phyloP scores from a whole-genome alignment of 2,329 filamentous ascomycete species.

The Neocatenulostroma microsporum region DNA sequence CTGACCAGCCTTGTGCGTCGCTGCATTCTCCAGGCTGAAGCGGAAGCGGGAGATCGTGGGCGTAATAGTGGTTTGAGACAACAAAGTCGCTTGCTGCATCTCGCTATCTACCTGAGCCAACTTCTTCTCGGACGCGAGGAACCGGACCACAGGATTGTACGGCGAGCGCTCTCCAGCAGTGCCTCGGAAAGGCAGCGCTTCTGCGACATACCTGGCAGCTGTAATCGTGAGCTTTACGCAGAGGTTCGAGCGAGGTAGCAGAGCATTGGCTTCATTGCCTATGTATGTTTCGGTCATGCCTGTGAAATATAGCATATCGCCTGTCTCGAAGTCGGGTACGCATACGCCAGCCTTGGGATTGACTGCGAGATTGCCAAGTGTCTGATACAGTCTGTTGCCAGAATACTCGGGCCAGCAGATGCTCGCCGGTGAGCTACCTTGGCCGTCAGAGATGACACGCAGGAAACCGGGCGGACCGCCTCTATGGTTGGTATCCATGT shows the following conservation, averaged over 20 bases:
- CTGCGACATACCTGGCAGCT: constrained; percentile 54
- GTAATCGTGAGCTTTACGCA: constrained; percentile 60
- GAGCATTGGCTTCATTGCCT: constrained; percentile 51
- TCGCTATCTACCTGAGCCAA: constrained; percentile 8
- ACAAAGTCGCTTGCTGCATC: constrained; percentile 46
- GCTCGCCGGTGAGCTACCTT: constrained; percentile 33
- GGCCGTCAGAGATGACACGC: constrained; percentile 53
- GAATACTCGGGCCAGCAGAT: constrained; percentile 77
- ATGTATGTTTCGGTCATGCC: constrained; percentile 60
- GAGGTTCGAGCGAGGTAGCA: constrained; percentile 64
- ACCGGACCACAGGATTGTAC: constrained; percentile 69
- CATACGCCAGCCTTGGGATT: constrained; percentile 62
- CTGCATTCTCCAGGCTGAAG: constrained; percentile 41
- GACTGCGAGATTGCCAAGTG: constrained; percentile 64
- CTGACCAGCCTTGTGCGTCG: constrained; percentile 60
- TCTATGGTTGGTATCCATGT: constrained; percentile 79
- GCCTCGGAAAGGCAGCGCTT: constrained; percentile 62
- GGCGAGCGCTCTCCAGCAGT: constrained; percentile 54
- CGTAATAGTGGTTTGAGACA: constrained; percentile 53
- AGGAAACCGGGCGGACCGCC: constrained; percentile 70
- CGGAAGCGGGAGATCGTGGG: constrained; percentile 60
- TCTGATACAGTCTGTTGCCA: constrained; percentile 77
- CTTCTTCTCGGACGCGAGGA: constrained; percentile 52
- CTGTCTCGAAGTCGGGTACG: constrained; percentile 66
- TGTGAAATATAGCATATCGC: constrained; percentile 66